phyloP scores from a whole-genome alignment of 2,329 filamentous ascomycete genomes.

The Cordyceps fumosorosea region DNA sequence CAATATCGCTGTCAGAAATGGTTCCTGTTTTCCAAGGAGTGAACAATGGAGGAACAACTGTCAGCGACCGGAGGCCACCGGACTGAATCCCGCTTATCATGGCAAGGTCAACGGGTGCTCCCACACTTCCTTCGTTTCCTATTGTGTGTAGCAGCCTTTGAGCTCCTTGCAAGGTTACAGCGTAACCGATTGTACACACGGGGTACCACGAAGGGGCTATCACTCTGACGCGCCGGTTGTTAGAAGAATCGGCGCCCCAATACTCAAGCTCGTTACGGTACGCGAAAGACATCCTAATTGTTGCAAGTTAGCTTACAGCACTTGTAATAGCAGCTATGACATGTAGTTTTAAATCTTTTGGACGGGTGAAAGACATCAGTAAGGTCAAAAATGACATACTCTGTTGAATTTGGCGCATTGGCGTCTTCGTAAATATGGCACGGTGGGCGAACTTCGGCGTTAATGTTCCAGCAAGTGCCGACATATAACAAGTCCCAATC shows the following conservation, averaged over 20 bases:
- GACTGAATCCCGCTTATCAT: constrained; percentile 1
- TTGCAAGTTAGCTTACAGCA: no score
- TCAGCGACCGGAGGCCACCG: not conserved
- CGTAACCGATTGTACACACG: not conserved
- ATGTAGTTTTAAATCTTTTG: no score
- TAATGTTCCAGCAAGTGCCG: not conserved
- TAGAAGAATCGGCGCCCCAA: not conserved
- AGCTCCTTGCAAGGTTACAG: not conserved
- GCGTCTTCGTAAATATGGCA: not conserved
- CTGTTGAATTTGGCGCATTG: not conserved
- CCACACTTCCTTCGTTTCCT: not conserved
- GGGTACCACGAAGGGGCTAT: not conserved
- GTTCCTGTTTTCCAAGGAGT: not conserved
- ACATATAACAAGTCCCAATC: not conserved
- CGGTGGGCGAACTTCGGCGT: not conserved
- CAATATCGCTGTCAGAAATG: not conserved
- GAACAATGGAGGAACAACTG: not conserved
- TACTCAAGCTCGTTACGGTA: not conserved
- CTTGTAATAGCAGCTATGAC: no score
- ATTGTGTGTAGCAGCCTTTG: not conserved
- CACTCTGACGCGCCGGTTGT: not conserved
- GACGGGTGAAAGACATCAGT: not conserved
- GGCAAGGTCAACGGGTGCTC: not conserved
- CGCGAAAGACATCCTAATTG: no score
- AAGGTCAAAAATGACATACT: not conserved